Evolutionary conservation across 495 filamentous ascomycete species (phyloP).

Genomic region (Rhypophila decipiens): DNA sequence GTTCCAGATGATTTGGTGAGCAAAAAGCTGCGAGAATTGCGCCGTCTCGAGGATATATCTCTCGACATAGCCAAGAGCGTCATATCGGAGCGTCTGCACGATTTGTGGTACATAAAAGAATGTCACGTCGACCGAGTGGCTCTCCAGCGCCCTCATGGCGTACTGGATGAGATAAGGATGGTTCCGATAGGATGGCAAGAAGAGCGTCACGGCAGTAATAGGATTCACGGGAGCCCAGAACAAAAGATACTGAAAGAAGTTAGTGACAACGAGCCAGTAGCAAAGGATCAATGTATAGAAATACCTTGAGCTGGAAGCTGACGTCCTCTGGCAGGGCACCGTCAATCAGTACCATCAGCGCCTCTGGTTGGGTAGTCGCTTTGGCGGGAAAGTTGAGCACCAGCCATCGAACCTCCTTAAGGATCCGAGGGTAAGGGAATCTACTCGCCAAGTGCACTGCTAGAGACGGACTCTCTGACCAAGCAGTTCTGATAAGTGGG

Average conservation of each 20-base stretch:
- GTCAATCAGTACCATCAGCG: constrained; percentile 75
- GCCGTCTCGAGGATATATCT: constrained; percentile 94
- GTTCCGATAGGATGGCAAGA: constrained; percentile 87
- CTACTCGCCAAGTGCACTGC: constrained; percentile 75
- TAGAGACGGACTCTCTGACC: constrained; percentile 73
- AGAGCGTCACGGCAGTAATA: constrained; percentile 85
- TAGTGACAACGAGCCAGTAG: constrained; percentile 27
- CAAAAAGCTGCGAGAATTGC: constrained; percentile 91
- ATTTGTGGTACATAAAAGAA: constrained; percentile 99
- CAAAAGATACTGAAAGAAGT: constrained; percentile 63
- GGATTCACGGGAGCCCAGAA: constrained; percentile 95
- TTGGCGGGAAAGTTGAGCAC: constrained; percentile 78
- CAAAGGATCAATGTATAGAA: constrained; percentile 2
- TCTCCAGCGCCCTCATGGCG: constrained; percentile 90
- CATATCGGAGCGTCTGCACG: constrained; percentile 92
- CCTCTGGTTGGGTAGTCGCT: constrained; percentile 69
- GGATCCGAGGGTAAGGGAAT: constrained; percentile 68
- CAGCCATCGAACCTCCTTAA: constrained; percentile 67
- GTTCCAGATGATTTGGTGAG: constrained; percentile 99
- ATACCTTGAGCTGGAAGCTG: constrained; percentile 74
- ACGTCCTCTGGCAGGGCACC: constrained; percentile 70
- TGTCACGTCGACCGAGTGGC: constrained; percentile 88
- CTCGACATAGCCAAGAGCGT: constrained; percentile 90
- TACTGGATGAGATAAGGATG: constrained; percentile 95
- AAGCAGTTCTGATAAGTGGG: constrained; percentile 69